Conservation (phyloP, 2,329 filamentous ascomycete species). For the Samsoniella hepiali region DNA sequence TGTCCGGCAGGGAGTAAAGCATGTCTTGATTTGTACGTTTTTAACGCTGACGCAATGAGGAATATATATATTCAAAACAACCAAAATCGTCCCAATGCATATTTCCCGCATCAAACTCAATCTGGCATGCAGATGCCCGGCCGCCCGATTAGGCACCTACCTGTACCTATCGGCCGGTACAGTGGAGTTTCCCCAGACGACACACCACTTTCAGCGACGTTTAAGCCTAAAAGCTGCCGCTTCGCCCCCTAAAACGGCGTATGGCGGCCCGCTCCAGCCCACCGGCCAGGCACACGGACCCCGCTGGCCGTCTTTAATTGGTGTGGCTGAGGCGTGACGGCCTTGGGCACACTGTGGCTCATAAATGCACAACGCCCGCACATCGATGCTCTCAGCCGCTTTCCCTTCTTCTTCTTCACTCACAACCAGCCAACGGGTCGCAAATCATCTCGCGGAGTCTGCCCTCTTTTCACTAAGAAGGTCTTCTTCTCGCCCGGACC, state of each 20-base stretch:
- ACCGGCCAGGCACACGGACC: background rate
- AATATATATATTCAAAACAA: no score
- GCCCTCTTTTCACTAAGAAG: conserved; percentile 45
- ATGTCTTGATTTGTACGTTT: no score
- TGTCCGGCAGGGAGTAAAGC: no score
- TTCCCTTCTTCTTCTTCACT: conserved; percentile 43
- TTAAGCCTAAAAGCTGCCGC: background rate
- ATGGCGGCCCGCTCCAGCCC: background rate
- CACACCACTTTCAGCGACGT: background rate
- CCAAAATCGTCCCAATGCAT: no score
- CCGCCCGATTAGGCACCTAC: background rate
- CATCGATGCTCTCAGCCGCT: conserved; percentile 28
- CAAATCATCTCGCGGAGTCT: conserved; percentile 52
- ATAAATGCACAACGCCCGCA: conserved; percentile 32
- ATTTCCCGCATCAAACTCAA: no score
- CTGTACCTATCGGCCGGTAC: background rate
- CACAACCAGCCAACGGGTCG: conserved; percentile 56
- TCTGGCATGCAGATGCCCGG: background rate
- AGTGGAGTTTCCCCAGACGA: conserved; percentile 12
- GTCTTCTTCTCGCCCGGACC: conserved; percentile 53
- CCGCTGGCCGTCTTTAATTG: background rate
- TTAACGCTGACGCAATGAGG: no score
- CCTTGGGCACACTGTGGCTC: conserved; percentile 23
- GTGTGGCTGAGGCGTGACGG: conserved; percentile 9
- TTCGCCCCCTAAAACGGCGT: background rate